Percentiles rank a stretch among this genome's conserved stretches.
phyloP scores from a whole-genome alignment of 257 asterid genomes.

The Ilex aquifolium region DNA sequence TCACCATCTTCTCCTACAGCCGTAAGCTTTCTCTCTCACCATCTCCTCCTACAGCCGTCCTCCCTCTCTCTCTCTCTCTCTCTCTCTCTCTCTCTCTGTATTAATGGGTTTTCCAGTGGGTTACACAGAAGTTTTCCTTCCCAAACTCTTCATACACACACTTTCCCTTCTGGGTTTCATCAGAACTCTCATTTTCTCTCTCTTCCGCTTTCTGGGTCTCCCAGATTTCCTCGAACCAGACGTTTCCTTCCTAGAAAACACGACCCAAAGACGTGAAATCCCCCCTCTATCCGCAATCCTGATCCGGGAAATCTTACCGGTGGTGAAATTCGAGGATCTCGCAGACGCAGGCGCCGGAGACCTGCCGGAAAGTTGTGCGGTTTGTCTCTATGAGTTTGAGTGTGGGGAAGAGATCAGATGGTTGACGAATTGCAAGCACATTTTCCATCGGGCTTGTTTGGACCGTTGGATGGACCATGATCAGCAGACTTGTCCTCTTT shows the following conservation, averaged over 20 bases:
- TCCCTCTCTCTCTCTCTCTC: not conserved
- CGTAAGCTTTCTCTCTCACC: not conserved
- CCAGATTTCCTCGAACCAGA: slow-evolving; percentile 19
- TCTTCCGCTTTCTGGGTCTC: slow-evolving; percentile 19
- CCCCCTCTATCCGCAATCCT: slow-evolving; percentile 24
- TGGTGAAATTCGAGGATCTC: slow-evolving; percentile 12
- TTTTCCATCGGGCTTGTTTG: slow-evolving; percentile 26
- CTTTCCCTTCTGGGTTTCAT: slow-evolving; percentile 14
- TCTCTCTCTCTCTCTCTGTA: not conserved
- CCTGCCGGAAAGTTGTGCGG: slow-evolving; percentile 21
- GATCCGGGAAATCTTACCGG: slow-evolving; percentile 26
- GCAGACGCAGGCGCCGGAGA: slow-evolving; percentile 4
- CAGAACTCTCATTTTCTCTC: slow-evolving; percentile 2
- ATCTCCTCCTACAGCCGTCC: not conserved
- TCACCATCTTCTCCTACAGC: not conserved
- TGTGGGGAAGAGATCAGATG: slow-evolving; percentile 29
- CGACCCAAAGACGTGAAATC: not conserved
- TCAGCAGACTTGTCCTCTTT: slow-evolving; percentile 26
- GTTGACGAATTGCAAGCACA: slow-evolving; percentile 27
- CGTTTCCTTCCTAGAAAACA: slow-evolving; percentile 6
- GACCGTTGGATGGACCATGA: slow-evolving; percentile 37
- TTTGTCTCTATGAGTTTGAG: slow-evolving; percentile 24
- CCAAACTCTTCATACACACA: slow-evolving; percentile 12
- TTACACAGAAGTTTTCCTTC: slow-evolving; percentile 19
- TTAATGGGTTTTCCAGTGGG: slow-evolving; percentile 26